phyloP scores from a whole-genome alignment of 345 rosid genomes.

The Populus tremula region DNA sequence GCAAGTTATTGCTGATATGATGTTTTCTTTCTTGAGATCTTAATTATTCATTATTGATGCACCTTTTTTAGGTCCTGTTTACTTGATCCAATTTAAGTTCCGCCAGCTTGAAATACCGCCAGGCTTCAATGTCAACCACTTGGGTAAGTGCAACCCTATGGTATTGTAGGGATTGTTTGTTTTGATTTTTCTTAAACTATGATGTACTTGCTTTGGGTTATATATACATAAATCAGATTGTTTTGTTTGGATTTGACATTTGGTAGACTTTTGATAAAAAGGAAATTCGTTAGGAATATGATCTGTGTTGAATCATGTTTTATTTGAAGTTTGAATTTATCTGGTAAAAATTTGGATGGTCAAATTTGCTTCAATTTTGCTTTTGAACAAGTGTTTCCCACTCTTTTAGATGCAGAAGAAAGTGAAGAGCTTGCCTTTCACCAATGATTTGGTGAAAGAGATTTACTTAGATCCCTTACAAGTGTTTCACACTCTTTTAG shows the following conservation, averaged over 20 bases:
- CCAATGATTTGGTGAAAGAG: neutral
- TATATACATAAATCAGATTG: neutral
- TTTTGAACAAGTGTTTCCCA: neutral
- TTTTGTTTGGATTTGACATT: neutral
- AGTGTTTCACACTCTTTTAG: too few relatives aligned
- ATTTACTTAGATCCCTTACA: neutral
- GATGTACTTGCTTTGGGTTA: neutral
- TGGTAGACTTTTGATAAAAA: neutral
- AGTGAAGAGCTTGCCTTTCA: neutral
- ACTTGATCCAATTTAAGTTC: conserved; percentile 85
- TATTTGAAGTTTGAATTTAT: neutral
- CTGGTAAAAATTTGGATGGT: neutral
- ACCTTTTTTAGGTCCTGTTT: conserved; percentile 60
- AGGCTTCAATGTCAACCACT: conserved; percentile 64
- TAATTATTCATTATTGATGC: neutral
- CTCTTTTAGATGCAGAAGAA: neutral
- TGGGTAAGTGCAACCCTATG: conserved; percentile 46
- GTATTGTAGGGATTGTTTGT: neutral
- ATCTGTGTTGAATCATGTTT: neutral
- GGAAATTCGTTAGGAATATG: neutral
- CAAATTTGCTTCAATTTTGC: neutral
- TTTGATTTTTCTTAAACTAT: neutral
- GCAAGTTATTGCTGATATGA: too few relatives aligned
- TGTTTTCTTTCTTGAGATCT: conserved; percentile 4
- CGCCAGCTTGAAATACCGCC: conserved; percentile 95